Percentiles rank a stretch among this genome's conserved stretches.
phyloP scores from a whole-genome alignment of 306 rosid genomes.

The peach (Prunus persica) region Prunus_persica_NCBIv2 NC_034013.1:11307001-11307500 shows the following conservation, averaged over 20 bases:
- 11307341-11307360: not conserved
- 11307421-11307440: not conserved
- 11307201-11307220: not conserved
- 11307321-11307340: not conserved
- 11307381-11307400: not conserved
- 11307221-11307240: not conserved
- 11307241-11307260: not conserved
- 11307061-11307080: conserved; percentile 63
- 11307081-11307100: conserved; percentile 68
- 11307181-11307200: conserved; percentile 23
- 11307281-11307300: not conserved
- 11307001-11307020: conserved; percentile 35
- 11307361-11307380: not conserved
- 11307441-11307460: not conserved
- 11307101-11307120: conserved; percentile 50
- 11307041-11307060: conserved; percentile 60
- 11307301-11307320: not conserved
- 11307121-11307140: conserved; percentile 55
- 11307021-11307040: conserved; percentile 57
- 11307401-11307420: not conserved
- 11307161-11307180: conserved; percentile 59
- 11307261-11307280: not conserved
- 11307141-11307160: conserved; percentile 59
- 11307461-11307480: not conserved
- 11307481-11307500: not conserved